Evolutionary conservation across 2,329 filamentous ascomycete species (phyloP).

Genomic region (Claviceps sp.): DNA sequence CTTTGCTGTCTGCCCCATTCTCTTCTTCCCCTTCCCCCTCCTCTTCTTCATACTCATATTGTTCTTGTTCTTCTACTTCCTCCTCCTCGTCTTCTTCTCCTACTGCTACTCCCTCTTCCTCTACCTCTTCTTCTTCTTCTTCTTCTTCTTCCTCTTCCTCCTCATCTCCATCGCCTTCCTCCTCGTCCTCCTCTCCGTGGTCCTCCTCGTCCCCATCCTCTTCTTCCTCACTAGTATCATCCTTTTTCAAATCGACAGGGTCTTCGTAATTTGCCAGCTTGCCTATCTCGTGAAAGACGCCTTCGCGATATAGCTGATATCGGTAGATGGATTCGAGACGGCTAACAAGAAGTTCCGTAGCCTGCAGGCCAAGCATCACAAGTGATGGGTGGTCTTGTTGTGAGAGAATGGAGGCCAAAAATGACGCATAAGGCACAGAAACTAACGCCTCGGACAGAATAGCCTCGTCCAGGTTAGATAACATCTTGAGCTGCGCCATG

Average conservation of each 20-base stretch:
- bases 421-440: constrained; percentile 87
- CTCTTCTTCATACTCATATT: constrained; percentile 8
- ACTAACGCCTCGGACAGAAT: constrained; percentile 78
- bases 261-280: constrained; percentile 52
- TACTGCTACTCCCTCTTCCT: constrained; percentile 1
- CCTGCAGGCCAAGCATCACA: constrained; percentile 77
- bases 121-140: constrained; percentile 8
- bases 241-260: constrained; percentile 1
- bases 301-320: constrained; percentile 94
- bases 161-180: constrained; percentile 2
- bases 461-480: constrained; percentile 78
- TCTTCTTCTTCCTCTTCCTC: constrained; percentile 8
- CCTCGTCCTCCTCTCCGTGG: constrained; percentile 12
- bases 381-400: constrained; percentile 86
- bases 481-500: constrained; percentile 92
- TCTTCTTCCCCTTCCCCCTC: constrained; percentile 4
- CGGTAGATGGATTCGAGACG: constrained; percentile 80
- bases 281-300: constrained; percentile 81
- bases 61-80: constrained; percentile 11
- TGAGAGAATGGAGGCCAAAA: constrained; percentile 85
- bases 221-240: constrained; percentile 8
- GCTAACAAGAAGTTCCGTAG: constrained; percentile 74
- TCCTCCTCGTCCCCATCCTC: constrained; percentile 8
- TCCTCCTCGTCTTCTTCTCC: constrained; percentile 12
- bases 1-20: neutral